Evolutionary conservation across 2,329 filamentous ascomycete species (phyloP).

Genomic region (Myriosclerotinia curreyana): DNA sequence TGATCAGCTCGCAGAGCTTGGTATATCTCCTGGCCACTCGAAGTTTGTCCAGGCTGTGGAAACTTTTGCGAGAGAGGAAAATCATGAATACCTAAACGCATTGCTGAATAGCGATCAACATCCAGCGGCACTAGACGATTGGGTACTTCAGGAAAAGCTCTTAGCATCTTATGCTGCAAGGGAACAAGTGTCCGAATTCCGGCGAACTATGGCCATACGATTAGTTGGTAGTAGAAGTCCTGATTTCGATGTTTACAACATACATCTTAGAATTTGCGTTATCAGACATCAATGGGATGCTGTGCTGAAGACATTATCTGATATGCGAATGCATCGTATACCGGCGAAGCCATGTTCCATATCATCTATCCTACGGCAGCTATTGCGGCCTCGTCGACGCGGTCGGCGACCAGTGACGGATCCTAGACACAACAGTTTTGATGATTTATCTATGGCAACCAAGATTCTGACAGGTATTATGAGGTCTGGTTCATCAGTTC

Average conservation of each 20-base stretch:
- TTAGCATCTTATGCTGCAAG: constrained; percentile 51
- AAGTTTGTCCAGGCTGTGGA: constrained; percentile 64
- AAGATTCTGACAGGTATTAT: constrained; percentile 49
- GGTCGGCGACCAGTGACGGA: constrained; percentile 28
- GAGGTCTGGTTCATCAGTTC: constrained; percentile 44
- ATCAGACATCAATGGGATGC: constrained; percentile 39
- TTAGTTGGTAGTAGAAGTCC: constrained; percentile 43
- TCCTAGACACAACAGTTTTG: constrained; percentile 19
- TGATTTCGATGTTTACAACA: constrained; percentile 46
- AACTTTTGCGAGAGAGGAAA: constrained; percentile 57
- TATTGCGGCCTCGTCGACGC: constrained; percentile 42
- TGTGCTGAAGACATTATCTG: constrained; percentile 39
- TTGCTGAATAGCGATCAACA: constrained; percentile 57
- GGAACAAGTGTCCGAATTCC: constrained; percentile 50
- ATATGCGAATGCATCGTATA: constrained; percentile 48
- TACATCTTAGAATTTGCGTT: constrained; percentile 44
- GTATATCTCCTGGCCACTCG: constrained; percentile 60
- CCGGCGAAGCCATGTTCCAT: constrained; percentile 46
- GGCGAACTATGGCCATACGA: constrained; percentile 55
- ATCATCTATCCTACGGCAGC: constrained; percentile 42
- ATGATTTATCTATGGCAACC: constrained; percentile 42
- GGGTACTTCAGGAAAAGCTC: constrained; percentile 51
- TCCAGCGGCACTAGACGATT: constrained; percentile 60
- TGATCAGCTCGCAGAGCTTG: constrained; percentile 55
- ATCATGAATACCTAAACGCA: constrained; percentile 40